Percentiles rank a stretch among this genome's conserved stretches.
Conservation (phyloP, 1,284 basidiomycete genomes). For the Agroathelia rolfsii region DNA sequence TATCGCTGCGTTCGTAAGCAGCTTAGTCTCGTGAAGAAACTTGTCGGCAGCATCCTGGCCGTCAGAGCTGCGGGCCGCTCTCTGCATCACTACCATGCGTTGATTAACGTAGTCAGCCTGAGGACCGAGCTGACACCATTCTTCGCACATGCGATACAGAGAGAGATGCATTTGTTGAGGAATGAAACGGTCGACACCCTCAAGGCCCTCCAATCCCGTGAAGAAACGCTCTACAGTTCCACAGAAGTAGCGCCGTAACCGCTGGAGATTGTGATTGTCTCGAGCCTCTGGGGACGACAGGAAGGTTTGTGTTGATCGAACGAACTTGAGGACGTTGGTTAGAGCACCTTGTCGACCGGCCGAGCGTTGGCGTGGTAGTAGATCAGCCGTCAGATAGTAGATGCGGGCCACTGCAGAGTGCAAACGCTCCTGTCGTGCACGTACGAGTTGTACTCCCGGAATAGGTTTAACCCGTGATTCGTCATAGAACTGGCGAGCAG, state of each 20-base stretch:
- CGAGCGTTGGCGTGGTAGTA: slow-evolving; percentile 65
- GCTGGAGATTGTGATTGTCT: slow-evolving; percentile 74
- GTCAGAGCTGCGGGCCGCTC: slow-evolving; percentile 50
- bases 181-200: slow-evolving; percentile 71
- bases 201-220: slow-evolving; percentile 63
- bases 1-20: slow-evolving; percentile 69
- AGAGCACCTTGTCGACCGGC: slow-evolving; percentile 66
- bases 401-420: slow-evolving; percentile 88
- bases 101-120: slow-evolving; percentile 69
- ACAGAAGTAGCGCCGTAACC: slow-evolving; percentile 83
- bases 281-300: slow-evolving; percentile 64
- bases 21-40: slow-evolving; percentile 64
- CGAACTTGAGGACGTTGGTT: slow-evolving; percentile 76
- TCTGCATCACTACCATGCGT: slow-evolving; percentile 67
- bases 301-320: slow-evolving; percentile 74
- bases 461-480: slow-evolving; percentile 59
- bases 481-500: slow-evolving; percentile 76
- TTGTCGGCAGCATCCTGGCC: slow-evolving; percentile 50
- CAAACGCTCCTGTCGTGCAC: slow-evolving; percentile 74
- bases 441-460: too few relatives aligned
- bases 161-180: slow-evolving; percentile 69
- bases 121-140: slow-evolving; percentile 86
- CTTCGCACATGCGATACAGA: slow-evolving; percentile 82
- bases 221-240: slow-evolving; percentile 82
- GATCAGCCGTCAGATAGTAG: slow-evolving; percentile 76